phyloP scores from a whole-genome alignment of 164 flowering plant genomes.

The Magnolia kwangsiensis region DNA sequence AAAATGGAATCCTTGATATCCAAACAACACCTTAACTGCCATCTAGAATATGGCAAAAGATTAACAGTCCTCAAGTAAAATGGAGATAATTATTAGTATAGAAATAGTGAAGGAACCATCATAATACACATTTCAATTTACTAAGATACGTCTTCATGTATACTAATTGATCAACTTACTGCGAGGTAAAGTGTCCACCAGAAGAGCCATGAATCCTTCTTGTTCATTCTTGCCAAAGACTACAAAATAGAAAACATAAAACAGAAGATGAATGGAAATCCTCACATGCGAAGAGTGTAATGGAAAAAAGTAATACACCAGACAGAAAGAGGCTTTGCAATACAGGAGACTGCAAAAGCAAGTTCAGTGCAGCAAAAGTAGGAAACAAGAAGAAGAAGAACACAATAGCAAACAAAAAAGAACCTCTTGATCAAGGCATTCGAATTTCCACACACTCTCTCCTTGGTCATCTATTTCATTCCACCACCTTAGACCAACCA shows the following conservation, averaged over 20 bases:
- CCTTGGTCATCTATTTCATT: constrained; percentile 92
- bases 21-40: not conserved
- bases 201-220: constrained; percentile 98
- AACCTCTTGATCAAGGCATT: constrained; percentile 96
- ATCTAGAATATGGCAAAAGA: not conserved
- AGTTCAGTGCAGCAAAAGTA: not conserved
- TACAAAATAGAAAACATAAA: constrained; percentile 20
- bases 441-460: constrained; percentile 93
- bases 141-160: not conserved
- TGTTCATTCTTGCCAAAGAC: constrained; percentile 94
- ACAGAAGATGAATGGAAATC: not conserved
- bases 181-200: constrained; percentile 97
- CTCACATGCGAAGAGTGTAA: not conserved
- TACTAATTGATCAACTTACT: constrained; percentile 37
- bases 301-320: not conserved
- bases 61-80: not conserved
- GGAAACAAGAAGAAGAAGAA: not conserved
- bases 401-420: not conserved
- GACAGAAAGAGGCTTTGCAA: not conserved
- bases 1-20: not conserved
- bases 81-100: not conserved
- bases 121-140: not conserved
- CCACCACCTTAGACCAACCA: constrained; percentile 99
- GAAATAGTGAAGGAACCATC: not conserved
- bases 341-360: not conserved